Percentiles rank a stretch among this genome's conserved stretches.
Conservation (phyloP, 371 early-diverging fungal species). For the Mortierella sp. region DNA sequence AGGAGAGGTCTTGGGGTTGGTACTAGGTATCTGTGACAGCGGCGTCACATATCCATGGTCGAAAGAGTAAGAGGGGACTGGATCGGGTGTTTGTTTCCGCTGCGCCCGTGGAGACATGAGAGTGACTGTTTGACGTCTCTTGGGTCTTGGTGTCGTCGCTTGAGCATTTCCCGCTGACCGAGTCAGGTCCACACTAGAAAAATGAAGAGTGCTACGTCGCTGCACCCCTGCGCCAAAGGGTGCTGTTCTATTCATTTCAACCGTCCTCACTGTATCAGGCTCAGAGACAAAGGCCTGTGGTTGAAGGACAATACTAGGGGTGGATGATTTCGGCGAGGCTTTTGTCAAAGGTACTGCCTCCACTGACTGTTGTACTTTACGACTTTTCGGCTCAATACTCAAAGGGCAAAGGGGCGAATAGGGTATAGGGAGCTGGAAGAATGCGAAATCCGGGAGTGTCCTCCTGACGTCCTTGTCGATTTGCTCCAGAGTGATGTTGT, state of each 20-base stretch:
- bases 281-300: background rate
- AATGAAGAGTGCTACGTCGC: background rate
- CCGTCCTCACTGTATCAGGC: background rate
- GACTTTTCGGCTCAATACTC: conserved; percentile 40
- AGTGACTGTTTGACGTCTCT: conserved; percentile 43
- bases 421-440: conserved; percentile 78
- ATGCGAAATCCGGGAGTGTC: conserved; percentile 85
- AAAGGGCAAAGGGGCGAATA: conserved; percentile 63
- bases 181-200: conserved; percentile 11
- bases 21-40: conserved; percentile 7
- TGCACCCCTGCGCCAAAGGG: background rate
- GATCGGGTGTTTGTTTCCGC: background rate
- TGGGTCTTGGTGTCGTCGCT: conserved; percentile 18
- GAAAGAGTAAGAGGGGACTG: background rate
- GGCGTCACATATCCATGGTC: conserved; percentile 21
- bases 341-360: background rate
- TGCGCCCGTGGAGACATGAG: conserved; percentile 34
- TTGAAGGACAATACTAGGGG: background rate
- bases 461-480: conserved; percentile 88
- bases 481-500: conserved; percentile 75
- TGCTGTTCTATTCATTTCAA: background rate
- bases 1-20: conserved; percentile 27
- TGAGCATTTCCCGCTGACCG: background rate
- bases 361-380: conserved; percentile 18
- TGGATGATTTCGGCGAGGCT: background rate